Base-by-base conservation (phyloP, 768 basidiomycete genomes). In the Lanmaoa rubissima region DNA sequence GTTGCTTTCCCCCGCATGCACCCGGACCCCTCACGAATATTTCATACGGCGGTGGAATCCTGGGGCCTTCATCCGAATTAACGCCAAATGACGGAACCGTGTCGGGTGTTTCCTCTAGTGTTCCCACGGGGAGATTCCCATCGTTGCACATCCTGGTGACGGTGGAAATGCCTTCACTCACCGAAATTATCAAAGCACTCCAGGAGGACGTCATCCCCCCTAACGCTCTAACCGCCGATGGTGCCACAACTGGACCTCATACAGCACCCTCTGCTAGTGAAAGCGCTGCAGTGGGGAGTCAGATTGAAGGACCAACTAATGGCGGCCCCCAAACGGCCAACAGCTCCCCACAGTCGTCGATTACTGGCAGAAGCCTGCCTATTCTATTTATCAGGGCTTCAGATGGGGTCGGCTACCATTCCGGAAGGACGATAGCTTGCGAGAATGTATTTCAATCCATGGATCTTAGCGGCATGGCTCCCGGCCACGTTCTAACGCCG, bases 371-470 rank as follows among this genome's bases (percentile, higher is more conserved):
- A 51, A 89, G 80, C 61, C 76, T 94, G 5, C 92, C 92, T 0
- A 67, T 94, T 61, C 69, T 94, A 39, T 93, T 94, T 68, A 92
- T 94, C 55, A 84, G 92, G 34, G 77, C 87, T 16, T 82, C 77
- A 41, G 92, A 94, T 63, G 90, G 92, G n/a, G 85, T 93, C 32
- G 92, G 92, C 5, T 94, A 92, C 69, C 90, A 92, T 69, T 92
- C 92, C 21, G 91, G 91, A 38, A 82, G 90, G 59, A 89, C 87
- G 42, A 84, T 94, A 55, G 81, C 89, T 17, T 90, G 88, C 67
- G 91, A 93, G 69, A 89, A 89, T 65, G 81, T 89, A 17, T 89
- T 90, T 71, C 84, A 86, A 64, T 71, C 77, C 16, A 80, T 91
- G 73, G 86, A 88, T 65, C 75, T 91, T 48, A 76, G 78, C 34